phyloP scores from a whole-genome alignment of 306 rosid species.

The Myrica gale region DNA sequence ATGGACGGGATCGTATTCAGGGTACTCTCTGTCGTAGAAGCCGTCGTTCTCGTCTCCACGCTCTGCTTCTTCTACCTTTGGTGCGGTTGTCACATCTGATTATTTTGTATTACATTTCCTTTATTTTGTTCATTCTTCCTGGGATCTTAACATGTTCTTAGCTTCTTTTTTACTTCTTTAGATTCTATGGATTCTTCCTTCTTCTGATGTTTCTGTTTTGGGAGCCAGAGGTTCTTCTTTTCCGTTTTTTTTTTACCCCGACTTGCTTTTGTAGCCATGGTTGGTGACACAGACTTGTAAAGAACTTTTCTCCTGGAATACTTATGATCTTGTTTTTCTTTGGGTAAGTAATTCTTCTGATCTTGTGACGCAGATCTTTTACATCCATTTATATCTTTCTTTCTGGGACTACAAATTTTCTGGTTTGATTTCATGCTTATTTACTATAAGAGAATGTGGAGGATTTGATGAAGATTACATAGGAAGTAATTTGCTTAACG shows the following conservation, averaged over 20 bases:
- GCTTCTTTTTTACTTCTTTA: not conserved
- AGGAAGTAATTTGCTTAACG: no score
- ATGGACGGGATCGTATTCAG: conserved; percentile 61
- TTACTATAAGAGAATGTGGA: no score
- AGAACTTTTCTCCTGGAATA: not conserved
- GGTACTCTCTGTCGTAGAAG: conserved; percentile 57
- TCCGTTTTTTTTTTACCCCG: no score
- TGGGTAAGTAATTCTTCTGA: no score
- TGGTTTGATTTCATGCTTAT: no score
- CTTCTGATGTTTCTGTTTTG: no score
- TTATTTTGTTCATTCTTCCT: not conserved
- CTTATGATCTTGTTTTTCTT: not conserved
- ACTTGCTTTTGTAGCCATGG: not conserved
- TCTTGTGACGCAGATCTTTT: no score
- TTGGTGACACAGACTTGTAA: conserved; percentile 4
- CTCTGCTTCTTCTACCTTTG: conserved; percentile 82
- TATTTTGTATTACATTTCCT: not conserved
- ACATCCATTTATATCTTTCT: no score
- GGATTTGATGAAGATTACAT: no score
- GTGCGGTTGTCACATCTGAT: conserved; percentile 69
- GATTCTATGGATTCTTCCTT: not conserved
- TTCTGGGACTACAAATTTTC: no score
- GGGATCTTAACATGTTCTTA: not conserved
- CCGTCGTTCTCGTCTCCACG: conserved; percentile 58
- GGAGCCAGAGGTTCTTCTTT: no score